Conservation (phyloP, 176 grass and related monocot species). For the Hsuehochloa calcarea region DNA sequence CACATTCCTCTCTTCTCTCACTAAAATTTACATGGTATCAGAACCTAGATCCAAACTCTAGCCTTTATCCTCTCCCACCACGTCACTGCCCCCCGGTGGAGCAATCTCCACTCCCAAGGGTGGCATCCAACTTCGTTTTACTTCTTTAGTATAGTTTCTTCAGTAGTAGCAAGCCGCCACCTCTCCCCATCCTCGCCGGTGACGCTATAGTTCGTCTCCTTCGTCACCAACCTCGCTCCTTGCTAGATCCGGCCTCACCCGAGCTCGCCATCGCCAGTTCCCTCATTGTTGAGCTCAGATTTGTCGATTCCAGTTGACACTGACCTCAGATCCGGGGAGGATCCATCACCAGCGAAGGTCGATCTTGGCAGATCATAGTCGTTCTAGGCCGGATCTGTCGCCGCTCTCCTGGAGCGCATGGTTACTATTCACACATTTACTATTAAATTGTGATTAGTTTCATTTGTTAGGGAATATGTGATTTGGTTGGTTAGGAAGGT, state of each 20-base stretch:
- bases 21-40: too few relatives aligned
- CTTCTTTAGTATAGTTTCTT: too few relatives aligned
- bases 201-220: background rate
- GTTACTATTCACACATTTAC: background rate
- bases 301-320: rapidly evolving
- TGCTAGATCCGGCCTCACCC: too few relatives aligned
- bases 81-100: too few relatives aligned
- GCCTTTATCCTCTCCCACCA: too few relatives aligned
- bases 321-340: background rate
- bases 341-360: background rate
- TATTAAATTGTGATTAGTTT: background rate
- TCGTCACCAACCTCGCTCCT: background rate
- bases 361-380: background rate
- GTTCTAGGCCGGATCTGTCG: background rate
- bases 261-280: too few relatives aligned
- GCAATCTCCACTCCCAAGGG: too few relatives aligned
- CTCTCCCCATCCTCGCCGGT: background rate
- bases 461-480: background rate
- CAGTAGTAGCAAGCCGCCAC: too few relatives aligned
- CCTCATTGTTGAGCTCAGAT: background rate
- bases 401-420: background rate
- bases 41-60: too few relatives aligned
- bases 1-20: too few relatives aligned
- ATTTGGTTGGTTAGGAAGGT: background rate
- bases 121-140: too few relatives aligned